Evolutionary conservation across 2,329 filamentous ascomycete species (phyloP), one percentile per base, ranked within the genome.

Genomic region (Alternaria arbusti): DNA sequence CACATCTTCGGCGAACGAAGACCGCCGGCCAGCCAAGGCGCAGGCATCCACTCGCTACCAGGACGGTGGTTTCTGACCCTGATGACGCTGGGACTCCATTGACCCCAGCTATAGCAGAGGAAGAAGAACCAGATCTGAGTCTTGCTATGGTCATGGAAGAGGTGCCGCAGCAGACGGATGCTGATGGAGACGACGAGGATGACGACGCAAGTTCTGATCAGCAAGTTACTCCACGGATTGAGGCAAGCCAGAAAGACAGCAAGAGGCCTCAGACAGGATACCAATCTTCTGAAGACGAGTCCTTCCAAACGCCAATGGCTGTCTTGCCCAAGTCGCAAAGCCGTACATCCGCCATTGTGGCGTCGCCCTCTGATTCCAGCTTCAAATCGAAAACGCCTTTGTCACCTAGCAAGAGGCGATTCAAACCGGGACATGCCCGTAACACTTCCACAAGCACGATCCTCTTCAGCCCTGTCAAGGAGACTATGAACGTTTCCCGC

Each of bases 171-270:
- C 89, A 94, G 61, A 94, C 92, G 0, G 93, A 96, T 73, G 92
- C 90, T 7, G 93, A 97, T 75, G 93, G 93, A 1, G 94, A 97
- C 72, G 94, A 97, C 72, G 94, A 97, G 28, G 83, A 85, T n/a
- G 81, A 80, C n/a, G 69, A 70, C 25, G 71, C 67, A 6, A 78
- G 75, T 8, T 78, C 79, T 3, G 70, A 72, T 50, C 66, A 61
- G 47, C 66, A 70, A 32, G 63, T 66, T 3, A 72, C 64, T n/a
- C 64, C 68, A 7, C 66, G 58, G 25, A 51, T 65, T 9, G 56
- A 59, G 23, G 73, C 74, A 2, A 57, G 59, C 11, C 67, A 75
- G 28, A 77, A 76, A 47, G 74, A 79, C 30, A 77, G 74, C 26
- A 70, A 69, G 52, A 59, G 58, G 44, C 67, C 64, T 13, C 62